Evolutionary conservation across 352 stramenopile species (phyloP), one percentile per base, ranked within the genome.

Genomic region (Globisporangium parvum): DNA sequence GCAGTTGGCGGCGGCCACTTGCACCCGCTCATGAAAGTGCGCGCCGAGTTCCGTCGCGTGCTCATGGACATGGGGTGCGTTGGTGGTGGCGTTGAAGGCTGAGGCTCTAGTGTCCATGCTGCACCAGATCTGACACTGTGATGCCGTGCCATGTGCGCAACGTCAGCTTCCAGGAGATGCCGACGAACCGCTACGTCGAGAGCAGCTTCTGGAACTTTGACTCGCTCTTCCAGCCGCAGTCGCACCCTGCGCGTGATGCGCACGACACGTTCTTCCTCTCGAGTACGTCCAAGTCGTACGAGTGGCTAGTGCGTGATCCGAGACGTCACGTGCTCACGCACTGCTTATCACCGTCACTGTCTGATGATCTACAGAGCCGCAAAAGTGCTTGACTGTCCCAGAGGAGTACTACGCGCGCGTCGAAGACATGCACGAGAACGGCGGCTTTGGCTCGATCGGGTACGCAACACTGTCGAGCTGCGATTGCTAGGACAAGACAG

Each of bases 221-320:
- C 74, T 96, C 96, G 51, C 85, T 99, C 51, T 99, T 99, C 75
- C 97, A 99, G 82, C 97, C 97, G 44, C 97, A 99, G 83, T 98
- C 87, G 33, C 97, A 99, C 70, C 97, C 97, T 42, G 97, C 97
- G 17, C 85, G 97, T 65, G 97, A 99, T 70, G 97, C 96, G 26
- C 97, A 99, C 70, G 97, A 99, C 75, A 99, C 97, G 37, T 99
- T 99, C 78, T 99, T 99, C 83, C 96, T 99, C 59, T 98, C 98
- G 2, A 72, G 83, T 91, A 46, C 61, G 80, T 80, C 23, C 2
- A 41, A 41, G 6, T 35, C 12, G 0, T 47, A 6, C 35, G n/a
- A n/a, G n/a, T 39, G 11, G 47, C 28, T 17, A 15, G 28, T 33
- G 40, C 46, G 14, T 40, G 46, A 31, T 21, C 28, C 3, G 26